Evolutionary conservation across 1,139 yeast genomes (phyloP), one percentile per base, ranked within the genome.

Genomic region (Entelexis sorbosivorans): DNA sequence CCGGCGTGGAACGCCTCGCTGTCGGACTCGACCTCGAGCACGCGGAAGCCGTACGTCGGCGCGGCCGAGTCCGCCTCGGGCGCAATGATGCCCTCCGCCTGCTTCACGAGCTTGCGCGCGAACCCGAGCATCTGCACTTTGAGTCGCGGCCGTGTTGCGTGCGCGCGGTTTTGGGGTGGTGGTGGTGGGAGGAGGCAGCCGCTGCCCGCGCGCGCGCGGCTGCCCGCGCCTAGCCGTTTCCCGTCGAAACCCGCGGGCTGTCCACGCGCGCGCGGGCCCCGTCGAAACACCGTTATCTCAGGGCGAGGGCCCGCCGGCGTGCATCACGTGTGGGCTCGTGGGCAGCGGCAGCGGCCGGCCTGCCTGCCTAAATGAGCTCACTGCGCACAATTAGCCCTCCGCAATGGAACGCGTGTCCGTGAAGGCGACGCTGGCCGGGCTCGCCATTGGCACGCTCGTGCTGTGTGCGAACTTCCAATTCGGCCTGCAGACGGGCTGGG

Each of bases 401-500:
- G 26, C 24, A 4, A 53, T 56, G 57, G 57, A 49, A n/a, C 95
- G 86, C 63, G 76, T 83, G 3, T 86, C 96, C 0, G 58, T 78
- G 1, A 68, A 95, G 52, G 81, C 91, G 1, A 79, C 88, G 0
- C 39, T 80, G 0, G 84, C 81, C 0, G 96, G 96, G 0, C 66
- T 88, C 31, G 59, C 71, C 2, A 85, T 88, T 35, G 96, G 97
- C 0, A 76, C 95, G 0, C 68, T 89, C 31, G 89, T 89, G 29
- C 71, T 89, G 36, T 70, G 88, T 22, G 86, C 96, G 3, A 91
- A 91, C 65, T 91, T 91, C 69, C 97, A 89, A 64, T 91, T 91
- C 66, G 98, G 98, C 1, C 72, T 91, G 29, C 98, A 91, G 63
- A 89, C 96, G 0, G 98, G 98, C 1, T 91, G 98, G 98, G 96